A percentile compares a stretch with the other conserved stretches of the same genome.
These are phyloP conservation scores for Taphrina flavorubra DNA, from an alignment of 1,139 yeast genomes.

Conservation along the genomic window DNA sequence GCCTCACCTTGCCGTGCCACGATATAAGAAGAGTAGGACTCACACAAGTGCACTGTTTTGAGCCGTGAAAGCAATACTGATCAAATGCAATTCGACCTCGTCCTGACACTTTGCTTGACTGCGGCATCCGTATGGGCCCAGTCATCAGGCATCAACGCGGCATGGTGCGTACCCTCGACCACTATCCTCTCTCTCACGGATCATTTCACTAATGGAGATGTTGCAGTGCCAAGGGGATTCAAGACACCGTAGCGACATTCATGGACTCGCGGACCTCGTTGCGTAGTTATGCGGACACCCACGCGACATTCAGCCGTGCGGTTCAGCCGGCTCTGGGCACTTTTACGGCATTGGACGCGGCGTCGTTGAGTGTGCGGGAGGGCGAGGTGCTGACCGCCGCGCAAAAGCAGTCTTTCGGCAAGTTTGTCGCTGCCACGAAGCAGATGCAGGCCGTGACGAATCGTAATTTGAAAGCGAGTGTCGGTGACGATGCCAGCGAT, in stretches of 20 bases:
- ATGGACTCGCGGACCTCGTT: conserved; percentile 4
- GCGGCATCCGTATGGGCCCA: neutral
- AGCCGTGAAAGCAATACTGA: neutral
- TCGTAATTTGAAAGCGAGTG: neutral
- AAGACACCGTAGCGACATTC: neutral
- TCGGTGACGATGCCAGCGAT: conserved; percentile 14
- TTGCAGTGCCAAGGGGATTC: conserved; percentile 2
- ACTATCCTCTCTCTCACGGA: neutral
- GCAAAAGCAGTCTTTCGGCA: conserved; percentile 11
- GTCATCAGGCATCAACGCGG: conserved; percentile 8
- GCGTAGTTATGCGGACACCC: conserved; percentile 1
- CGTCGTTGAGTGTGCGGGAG: neutral
- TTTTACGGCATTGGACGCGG: conserved; percentile 1
- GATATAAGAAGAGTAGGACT: neutral
- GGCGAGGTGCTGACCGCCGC: neutral
- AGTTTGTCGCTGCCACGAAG: neutral
- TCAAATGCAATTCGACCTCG: neutral
- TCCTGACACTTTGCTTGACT: neutral
- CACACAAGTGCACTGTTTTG: neutral
- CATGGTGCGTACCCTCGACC: neutral
- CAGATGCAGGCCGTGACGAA: neutral
- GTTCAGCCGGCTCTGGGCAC: neutral
- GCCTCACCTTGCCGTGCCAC: neutral
- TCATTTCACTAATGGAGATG: neutral
- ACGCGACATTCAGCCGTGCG: neutral